These are phyloP conservation scores for Breviolum minutum DNA, from an alignment of 73 alveolate species.

Conservation along the genomic window DNA sequence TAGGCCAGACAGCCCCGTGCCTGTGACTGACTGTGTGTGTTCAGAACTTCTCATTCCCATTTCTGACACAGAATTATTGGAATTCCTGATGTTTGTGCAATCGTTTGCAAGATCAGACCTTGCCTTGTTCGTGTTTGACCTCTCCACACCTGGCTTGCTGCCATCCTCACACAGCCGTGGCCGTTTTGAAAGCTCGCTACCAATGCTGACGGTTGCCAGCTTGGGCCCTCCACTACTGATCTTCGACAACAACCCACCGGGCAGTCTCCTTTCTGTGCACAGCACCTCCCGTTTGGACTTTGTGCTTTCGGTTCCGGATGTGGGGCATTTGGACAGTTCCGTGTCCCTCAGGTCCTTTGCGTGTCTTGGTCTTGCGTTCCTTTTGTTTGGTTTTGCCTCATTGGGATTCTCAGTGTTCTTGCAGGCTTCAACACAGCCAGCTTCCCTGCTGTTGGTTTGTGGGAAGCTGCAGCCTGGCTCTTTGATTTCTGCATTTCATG, in stretches of 20 bases:
- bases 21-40: background rate
- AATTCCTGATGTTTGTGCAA: background rate
- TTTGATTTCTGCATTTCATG: background rate
- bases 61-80: background rate
- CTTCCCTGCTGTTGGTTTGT: background rate
- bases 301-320: background rate
- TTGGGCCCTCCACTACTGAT: background rate
- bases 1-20: background rate
- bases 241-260: background rate
- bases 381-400: background rate
- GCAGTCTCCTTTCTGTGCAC: background rate
- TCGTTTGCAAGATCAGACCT: background rate
- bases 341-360: background rate
- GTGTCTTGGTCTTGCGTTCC: background rate
- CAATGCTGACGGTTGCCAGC: background rate
- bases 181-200: background rate
- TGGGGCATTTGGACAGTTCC: background rate
- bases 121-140: background rate
- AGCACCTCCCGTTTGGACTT: background rate
- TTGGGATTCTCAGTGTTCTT: background rate
- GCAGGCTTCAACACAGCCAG: background rate
- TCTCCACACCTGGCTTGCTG: background rate
- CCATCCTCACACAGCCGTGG: background rate
- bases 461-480: background rate
- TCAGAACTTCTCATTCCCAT: background rate